phyloP scores from a whole-genome alignment of 2,329 filamentous ascomycete genomes.

The Penicillium sp. region DNA sequence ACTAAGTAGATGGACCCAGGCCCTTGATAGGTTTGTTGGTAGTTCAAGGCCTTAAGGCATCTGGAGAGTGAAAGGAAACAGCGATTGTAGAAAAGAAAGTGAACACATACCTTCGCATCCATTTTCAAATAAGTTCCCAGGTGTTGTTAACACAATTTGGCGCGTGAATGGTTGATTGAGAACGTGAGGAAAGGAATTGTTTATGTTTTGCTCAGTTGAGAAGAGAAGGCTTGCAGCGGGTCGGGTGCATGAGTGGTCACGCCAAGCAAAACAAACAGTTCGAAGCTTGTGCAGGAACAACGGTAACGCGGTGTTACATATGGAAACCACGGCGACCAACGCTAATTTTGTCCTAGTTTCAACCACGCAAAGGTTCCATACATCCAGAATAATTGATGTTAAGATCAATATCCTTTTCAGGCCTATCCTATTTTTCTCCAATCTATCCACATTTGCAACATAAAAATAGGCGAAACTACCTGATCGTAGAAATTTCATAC shows the following conservation, averaged over 20 bases:
- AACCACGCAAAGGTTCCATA: background rate
- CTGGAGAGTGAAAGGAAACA: background rate
- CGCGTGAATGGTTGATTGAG: constrained; percentile 5
- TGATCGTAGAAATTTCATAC: background rate
- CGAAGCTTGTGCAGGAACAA: background rate
- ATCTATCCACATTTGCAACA: background rate
- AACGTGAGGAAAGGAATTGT: constrained; percentile 18
- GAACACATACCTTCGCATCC: constrained; percentile 45
- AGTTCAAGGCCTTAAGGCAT: background rate
- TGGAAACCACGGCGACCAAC: background rate
- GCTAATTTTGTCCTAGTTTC: too few relatives aligned
- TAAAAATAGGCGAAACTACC: background rate
- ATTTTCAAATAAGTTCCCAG: constrained; percentile 30
- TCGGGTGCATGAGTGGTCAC: constrained; percentile 18
- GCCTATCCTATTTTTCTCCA: background rate
- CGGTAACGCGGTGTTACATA: background rate
- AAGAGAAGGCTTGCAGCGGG: constrained; percentile 8
- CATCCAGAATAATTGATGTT: background rate
- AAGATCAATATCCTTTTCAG: background rate
- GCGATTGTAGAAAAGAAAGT: constrained; percentile 6
- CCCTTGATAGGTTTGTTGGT: background rate
- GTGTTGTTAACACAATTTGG: constrained; percentile 1
- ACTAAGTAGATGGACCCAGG: background rate
- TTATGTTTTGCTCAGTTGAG: constrained; percentile 29
- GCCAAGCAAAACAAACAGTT: constrained; percentile 26